Base-by-base conservation (phyloP, 352 stramenopile species). In the Globisporangium nodosum region DNA sequence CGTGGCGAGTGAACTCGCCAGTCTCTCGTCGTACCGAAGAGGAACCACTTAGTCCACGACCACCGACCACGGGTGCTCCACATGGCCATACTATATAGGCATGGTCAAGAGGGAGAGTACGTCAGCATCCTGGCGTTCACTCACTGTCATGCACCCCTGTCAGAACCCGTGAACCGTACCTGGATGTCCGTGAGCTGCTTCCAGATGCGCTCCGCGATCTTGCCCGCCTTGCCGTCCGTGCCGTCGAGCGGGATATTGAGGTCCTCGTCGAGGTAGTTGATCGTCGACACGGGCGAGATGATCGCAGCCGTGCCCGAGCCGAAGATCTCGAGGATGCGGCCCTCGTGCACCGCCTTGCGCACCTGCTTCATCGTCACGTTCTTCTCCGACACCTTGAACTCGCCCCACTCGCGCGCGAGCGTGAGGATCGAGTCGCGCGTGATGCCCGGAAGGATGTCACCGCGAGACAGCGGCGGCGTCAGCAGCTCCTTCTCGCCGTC, bases 391-490 rank as follows among this genome's bases (percentile, higher is more conserved):
- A 99, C 96, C 58, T 98, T 94, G 70, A 97, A 97, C 61, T 96
- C 88, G 58, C 86, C 81, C 93, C 94, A 98, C 58, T 82, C 74
- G 50, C 81, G 76, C 7, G 92, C 80, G 20, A 99, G 74, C 49
- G 96, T 77, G 54, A 99, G 69, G 63, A 99, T 97, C 52, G 88
- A 98, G 65, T 97, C 81, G 46, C 97, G 79, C 9, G 97, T 99
- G 33, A 99, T 96, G 33, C 97, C 97, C 5, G 97, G 95, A 15
- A 99, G 76, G 60, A 99, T 99, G 69, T 99, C 95, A 15, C 96
- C 96, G 45, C 89, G 77, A 24, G 87, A 77, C 24, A 99, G 85
- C 20, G 97, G 93, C 16, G 96, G 84, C 11, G 97, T 99, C 33
- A 98, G 88, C 9, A 99, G 78, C 68, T 98, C 96, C 62, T 93